Evolutionary conservation across 306 rosid species (phyloP), one percentile per base, ranked within the genome.

Genomic region (Dalbergia oliveri): DNA sequence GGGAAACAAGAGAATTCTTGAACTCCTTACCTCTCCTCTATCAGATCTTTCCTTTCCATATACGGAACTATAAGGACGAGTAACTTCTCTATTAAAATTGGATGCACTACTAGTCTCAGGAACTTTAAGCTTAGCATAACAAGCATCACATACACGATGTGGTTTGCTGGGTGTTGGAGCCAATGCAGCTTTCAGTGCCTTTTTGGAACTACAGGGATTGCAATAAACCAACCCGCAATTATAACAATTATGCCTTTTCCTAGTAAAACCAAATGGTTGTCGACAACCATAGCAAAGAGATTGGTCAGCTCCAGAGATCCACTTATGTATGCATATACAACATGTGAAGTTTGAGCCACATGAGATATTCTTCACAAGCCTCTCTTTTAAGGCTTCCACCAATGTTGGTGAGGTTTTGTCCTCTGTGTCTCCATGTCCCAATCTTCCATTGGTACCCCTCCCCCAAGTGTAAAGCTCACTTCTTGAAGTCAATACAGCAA

Each of bases 121-220:
- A 74, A 87, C 79, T 87, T 89, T 96, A 63, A 96, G 92, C 87
- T 96, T 96, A 12, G 85, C 61, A 85, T 83, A 81, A 78, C 99
- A 96, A 84, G 92, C 79, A 82, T 96, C 98, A 64, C 99, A 96
- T 13, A 96, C 99, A 1, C 99, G 96, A 81, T 93, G 97, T 6
- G 97, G 99, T 84, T 96, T 96, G 80, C 99, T 91, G 19, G 98
- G 98, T 18, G 94, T 93, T 16, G 98, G 97, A 82, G 99, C 99
- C 87, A 96, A 81, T 77, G 98, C 93, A 64, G 97, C 98, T 85
- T 47, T 88, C 58, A 82, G 26, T 59, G 97, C 97, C 82, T 91
- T 96, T 83, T 87, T 96, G 61, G 99, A 96, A 73, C 99, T 93
- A 84, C 99, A 96, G 77, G 91, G 90, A 87, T 96, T 97, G 66